These are phyloP conservation scores for Scalesia atractyloides DNA, from an alignment of 129 eudicot genomes.

Conservation along the genomic window DNA sequence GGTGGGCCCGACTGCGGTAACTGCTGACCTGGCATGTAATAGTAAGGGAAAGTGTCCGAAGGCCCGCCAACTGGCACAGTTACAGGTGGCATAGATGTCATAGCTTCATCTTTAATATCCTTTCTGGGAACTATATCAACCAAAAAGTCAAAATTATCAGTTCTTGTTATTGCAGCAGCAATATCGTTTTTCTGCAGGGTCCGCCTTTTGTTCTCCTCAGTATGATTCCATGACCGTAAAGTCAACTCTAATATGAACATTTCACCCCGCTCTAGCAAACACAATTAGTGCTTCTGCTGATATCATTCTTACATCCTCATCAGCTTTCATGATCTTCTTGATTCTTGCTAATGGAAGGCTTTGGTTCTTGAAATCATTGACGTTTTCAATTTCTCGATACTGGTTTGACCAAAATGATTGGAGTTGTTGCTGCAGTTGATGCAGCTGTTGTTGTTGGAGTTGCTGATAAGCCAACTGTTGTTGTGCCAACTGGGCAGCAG, in stretches of 20 bases:
- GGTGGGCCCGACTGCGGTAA: constrained; percentile 56
- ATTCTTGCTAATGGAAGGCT: constrained; percentile 88
- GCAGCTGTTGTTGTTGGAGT: constrained; percentile 64
- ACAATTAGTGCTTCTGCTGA: constrained; percentile 84
- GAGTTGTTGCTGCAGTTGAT: constrained; percentile 64
- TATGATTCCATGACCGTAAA: constrained; percentile 74
- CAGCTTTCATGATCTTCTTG: constrained; percentile 91
- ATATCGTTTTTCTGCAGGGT: constrained; percentile 73
- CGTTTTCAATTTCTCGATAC: constrained; percentile 63
- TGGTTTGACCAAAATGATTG: constrained; percentile 72
- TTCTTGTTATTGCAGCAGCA: constrained; percentile 75
- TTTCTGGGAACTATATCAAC: constrained; percentile 77
- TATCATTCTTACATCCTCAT: constrained; percentile 83
- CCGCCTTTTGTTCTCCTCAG: constrained; percentile 75
- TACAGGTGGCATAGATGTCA: constrained; percentile 55
- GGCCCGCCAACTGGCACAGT: constrained; percentile 61
- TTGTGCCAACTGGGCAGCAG: constrained; percentile 56
- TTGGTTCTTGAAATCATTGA: constrained; percentile 76
- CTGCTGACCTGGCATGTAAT: constrained; percentile 64
- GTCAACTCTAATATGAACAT: constrained; percentile 85
- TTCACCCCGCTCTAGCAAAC: constrained; percentile 77
- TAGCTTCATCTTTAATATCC: constrained; percentile 62
- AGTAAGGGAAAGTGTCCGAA: constrained; percentile 58
- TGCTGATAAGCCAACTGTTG: constrained; percentile 69
- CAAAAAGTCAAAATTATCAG: constrained; percentile 69